phyloP scores from a whole-genome alignment of 148 eudicot species.

The Silene latifolia region DNA sequence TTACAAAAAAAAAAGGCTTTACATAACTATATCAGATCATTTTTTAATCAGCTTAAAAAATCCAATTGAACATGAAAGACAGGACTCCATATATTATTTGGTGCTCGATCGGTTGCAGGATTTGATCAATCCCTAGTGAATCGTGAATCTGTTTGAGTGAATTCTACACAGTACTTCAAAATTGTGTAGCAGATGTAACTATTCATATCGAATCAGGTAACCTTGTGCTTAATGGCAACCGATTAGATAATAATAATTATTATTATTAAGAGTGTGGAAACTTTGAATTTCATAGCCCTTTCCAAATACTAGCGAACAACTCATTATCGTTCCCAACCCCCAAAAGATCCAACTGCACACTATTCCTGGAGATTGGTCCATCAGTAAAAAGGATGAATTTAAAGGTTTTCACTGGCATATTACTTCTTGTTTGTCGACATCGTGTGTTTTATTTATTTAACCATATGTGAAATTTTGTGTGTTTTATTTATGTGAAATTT shows the following conservation, averaged over 20 bases:
- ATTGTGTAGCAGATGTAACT: too few species aligned
- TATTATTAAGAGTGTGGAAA: not conserved
- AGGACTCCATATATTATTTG: not conserved
- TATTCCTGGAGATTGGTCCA: not conserved
- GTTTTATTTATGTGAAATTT: not conserved
- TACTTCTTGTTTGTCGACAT: not conserved
- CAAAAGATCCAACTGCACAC: not conserved
- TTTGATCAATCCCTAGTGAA: not conserved
- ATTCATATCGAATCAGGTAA: too few species aligned
- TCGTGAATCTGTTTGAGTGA: not conserved
- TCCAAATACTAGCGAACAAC: not conserved
- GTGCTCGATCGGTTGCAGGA: not conserved
- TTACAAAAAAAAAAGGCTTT: not conserved
- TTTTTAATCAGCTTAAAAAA: not conserved
- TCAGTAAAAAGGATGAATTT: not conserved
- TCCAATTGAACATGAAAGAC: not conserved
- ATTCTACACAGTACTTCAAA: too few species aligned
- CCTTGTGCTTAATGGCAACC: not conserved
- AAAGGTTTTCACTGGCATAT: not conserved
- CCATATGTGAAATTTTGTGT: not conserved
- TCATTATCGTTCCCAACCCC: not conserved
- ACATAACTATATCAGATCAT: not conserved
- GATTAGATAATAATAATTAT: not conserved
- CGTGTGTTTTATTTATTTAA: not conserved
- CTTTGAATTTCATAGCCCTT: not conserved